Percentiles rank a stretch among this genome's conserved stretches.
Evolutionary conservation across 1,139 yeast genomes (phyloP).

Genomic region (Magnusiomyces suaveolens): DNA sequence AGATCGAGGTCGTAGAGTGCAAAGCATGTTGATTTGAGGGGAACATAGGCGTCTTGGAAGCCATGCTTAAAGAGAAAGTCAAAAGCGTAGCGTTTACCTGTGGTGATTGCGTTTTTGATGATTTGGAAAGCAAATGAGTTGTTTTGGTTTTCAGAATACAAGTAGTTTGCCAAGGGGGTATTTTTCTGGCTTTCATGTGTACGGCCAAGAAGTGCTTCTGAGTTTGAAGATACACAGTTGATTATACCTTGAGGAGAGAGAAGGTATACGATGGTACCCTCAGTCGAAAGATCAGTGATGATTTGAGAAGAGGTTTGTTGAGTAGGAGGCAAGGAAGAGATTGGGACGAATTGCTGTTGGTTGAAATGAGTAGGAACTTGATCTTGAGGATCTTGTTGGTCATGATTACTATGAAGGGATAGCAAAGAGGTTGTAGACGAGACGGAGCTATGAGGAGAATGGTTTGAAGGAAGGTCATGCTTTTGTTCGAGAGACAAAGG

Average conservation of each 20-base stretch:
- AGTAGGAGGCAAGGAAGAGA: neutral
- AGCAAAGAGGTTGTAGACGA: neutral
- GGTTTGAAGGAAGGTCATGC: neutral
- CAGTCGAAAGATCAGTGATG: neutral
- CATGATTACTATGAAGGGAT: neutral
- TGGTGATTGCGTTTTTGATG: neutral
- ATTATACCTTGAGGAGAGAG: neutral
- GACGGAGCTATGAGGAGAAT: neutral
- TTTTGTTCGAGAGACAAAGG: neutral
- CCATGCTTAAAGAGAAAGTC: constrained; percentile 1
- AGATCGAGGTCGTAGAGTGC: constrained; percentile 1
- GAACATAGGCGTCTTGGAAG: constrained; percentile 1
- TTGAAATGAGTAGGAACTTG: neutral
- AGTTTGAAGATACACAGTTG: neutral
- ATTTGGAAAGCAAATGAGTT: too few relatives aligned
- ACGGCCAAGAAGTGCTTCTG: neutral
- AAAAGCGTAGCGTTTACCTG: neutral
- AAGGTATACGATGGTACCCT: neutral
- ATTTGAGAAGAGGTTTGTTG: neutral
- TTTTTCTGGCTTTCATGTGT: neutral
- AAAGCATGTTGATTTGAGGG: neutral
- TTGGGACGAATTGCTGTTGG: neutral
- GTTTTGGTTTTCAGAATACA: neutral
- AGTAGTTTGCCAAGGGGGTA: neutral
- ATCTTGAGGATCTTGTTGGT: neutral